Conservation (phyloP, 768 basidiomycete genomes). For the Gymnopilus junonius region DNA sequence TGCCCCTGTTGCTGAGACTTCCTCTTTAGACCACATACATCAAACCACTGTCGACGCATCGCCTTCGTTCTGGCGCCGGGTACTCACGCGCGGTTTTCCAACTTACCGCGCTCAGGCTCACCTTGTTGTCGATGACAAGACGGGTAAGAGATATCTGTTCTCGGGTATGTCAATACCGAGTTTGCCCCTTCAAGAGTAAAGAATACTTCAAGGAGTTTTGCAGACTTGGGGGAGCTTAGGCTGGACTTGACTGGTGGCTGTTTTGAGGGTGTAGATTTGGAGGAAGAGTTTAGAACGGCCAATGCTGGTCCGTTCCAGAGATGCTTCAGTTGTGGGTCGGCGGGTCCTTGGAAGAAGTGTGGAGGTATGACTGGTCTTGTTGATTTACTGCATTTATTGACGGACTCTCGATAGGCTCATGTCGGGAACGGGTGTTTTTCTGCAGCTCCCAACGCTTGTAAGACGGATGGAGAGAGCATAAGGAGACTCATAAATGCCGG, state of each 20-base stretch:
- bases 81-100: constrained; percentile 43
- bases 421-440: constrained; percentile 29
- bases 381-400: neutral
- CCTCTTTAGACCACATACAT: neutral
- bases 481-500: constrained; percentile 22
- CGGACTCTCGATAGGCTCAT: constrained; percentile 4
- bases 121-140: constrained; percentile 37
- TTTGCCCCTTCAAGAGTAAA: constrained; percentile 34
- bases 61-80: constrained; percentile 35
- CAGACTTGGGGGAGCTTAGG: constrained; percentile 41
- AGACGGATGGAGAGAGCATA: constrained; percentile 32
- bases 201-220: constrained; percentile 31
- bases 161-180: constrained; percentile 44
- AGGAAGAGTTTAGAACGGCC: constrained; percentile 39
- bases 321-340: constrained; percentile 41
- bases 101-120: constrained; percentile 40
- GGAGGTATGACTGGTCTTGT: constrained; percentile 25
- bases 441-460: constrained; percentile 29
- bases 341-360: constrained; percentile 41
- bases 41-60: neutral
- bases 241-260: constrained; percentile 38
- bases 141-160: constrained; percentile 41
- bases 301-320: constrained; percentile 41
- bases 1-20: neutral
- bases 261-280: constrained; percentile 39